A percentile compares a stretch with the other conserved stretches of the same genome.
These are phyloP conservation scores for Rugonectria rugulosa DNA, from an alignment of 2,329 filamentous ascomycete genomes.

Conservation along the genomic window DNA sequence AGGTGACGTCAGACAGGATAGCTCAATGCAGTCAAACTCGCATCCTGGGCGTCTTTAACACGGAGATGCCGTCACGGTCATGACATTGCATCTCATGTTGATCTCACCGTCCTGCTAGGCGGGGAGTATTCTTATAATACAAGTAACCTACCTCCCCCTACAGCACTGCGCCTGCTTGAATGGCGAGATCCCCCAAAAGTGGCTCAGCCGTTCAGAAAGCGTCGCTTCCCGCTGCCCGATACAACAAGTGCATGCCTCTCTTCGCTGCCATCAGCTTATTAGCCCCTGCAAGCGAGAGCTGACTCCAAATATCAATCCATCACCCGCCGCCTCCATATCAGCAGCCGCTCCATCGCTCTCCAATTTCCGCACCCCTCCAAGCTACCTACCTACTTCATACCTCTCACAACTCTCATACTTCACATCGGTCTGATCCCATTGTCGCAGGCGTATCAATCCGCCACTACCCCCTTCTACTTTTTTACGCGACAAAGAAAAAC, in stretches of 20 bases:
- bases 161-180: slow-evolving; percentile 9
- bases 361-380: too few species aligned
- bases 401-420: neutral
- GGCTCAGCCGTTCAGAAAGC: too few species aligned
- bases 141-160: too few species aligned
- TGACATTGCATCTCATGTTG: neutral
- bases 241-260: too few species aligned
- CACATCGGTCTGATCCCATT: neutral
- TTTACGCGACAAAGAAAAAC: slow-evolving; percentile 19
- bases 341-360: neutral
- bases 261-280: too few species aligned
- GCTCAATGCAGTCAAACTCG: neutral
- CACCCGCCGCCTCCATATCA: too few species aligned
- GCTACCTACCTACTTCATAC: neutral
- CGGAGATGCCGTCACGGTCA: slow-evolving; percentile 1
- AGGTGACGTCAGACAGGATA: slow-evolving; percentile 33
- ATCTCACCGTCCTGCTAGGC: neutral
- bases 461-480: neutral
- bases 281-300: too few species aligned
- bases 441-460: slow-evolving; percentile 7
- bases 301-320: too few species aligned
- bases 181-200: slow-evolving; percentile 20
- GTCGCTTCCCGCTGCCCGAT: neutral
- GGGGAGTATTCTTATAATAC: neutral
- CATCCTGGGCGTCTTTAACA: neutral